Base-by-base conservation (phyloP, 2,329 filamentous ascomycete genomes). In the Calcarisporium arbuscula region DNA sequence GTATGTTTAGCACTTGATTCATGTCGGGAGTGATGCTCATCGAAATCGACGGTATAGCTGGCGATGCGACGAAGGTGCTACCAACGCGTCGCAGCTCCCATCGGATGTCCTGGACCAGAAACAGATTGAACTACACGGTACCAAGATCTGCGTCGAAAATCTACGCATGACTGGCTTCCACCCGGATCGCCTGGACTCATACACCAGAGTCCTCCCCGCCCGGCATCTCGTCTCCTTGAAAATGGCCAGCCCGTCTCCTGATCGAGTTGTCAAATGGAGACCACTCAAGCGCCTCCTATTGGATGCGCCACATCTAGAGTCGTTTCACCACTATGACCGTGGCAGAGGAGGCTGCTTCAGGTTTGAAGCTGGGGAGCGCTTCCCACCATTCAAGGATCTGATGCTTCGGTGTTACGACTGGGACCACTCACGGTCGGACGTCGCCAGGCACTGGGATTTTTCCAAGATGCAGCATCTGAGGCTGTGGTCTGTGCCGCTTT, bases 341-440 rank as follows among this genome's bases (percentile, higher is more conserved):
- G 65, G 65, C 2, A 64, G 67, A 35, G 66, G 67, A 4, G 66
- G 61, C 11, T 60, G 52, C 28, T 70, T 72, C 43, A 40, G 39
- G 3, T 70, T 72, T 20, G 25, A 34, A 0, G 40, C 40, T 0
- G 50, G 46, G 14, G 67, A 72, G 35, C 54, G 62, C 9, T 47
- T 72, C 17, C 68, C 68, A 2, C 49, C 67, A 0, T 46, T 72
- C 5, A 46, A 44, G 15, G 57, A 65, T 7, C 50, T 72, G 4
- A 50, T 47, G 2, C 49, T 73, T 23, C 59, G 58, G 31, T 68
- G 64, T 2, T 72, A 73, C 41, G 62, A 71, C 50, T 72, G 69
- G 69, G 51, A 58, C 8, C 69, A 72, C 41, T 50, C 49, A 2
- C 30, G 44, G 0, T 49, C 56, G 4, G 58, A 60, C 5, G 65